Evolutionary conservation across 164 flowering plant species (phyloP), one percentile per base, ranked within the genome.

Genomic region (Vitis amurensis): DNA sequence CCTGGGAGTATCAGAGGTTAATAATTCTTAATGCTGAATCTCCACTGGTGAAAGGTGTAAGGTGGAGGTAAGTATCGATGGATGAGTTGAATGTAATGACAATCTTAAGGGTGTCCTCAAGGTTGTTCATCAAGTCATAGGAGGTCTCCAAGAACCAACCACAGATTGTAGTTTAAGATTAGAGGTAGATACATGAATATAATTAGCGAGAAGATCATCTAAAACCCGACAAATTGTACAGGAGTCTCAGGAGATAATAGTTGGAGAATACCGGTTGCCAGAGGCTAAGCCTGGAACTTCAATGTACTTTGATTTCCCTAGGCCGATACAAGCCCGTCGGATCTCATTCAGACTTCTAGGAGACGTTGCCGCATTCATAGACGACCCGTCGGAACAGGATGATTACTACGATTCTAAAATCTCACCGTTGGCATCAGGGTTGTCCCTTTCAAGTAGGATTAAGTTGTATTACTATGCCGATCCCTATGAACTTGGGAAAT

Each of bases 241-340:
- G 98, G 96, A 90, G 61, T 60, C 87, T 16, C 69, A 85, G 66
- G 84, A 81, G 56, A 74, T 83, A 81, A 88, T 91, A 85, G 73
- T 94, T 58, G 97, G 84, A 2, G 95, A 94, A 74, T 89, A 86
- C 65, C 89, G 95, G 55, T 69, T 95, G 69, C 98, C 98, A 27
- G 97, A 88, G 73, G 85, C 87, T 14, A 87, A 80, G 72, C 71
- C 88, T 29, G 94, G 97, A 62, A 93, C 95, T 56, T 79, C 89
- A 17, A 83, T 93, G 93, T 95, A 93, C 84, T 96, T 90, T 68
- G 98, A 95, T 76, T 93, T 93, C 73, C 94, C 97, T 2, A 84
- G 87, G 74, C 79, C 63, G 49, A 62, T 91, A 70, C 92, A 81
- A 71, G 79, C 91, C 37, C 86, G 84, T 11, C 74, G 87, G 44